Evolutionary conservation across 306 rosid species (phyloP), one percentile per base, ranked within the genome.

Genomic region (Gillenia trifoliata): DNA sequence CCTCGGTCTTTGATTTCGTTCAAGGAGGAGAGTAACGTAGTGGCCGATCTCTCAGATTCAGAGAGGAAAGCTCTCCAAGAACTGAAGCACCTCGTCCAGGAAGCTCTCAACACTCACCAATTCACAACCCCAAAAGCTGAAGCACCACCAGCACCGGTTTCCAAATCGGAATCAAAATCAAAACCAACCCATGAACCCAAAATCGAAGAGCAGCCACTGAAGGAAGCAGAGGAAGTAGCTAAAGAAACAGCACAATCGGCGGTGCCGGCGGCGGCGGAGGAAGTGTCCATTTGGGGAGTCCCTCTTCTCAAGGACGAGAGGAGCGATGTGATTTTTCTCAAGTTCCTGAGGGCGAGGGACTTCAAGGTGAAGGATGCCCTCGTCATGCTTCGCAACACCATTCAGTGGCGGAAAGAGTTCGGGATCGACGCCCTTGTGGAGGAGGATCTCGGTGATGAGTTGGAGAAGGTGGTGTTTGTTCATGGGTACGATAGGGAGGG

Each of bases 401-500:
- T 94, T 23, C 78, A 52, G 1, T 94, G 98, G 98, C 73, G 96
- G 23, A 88, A 87, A 50, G 88, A 85, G 1, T 91, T 94, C 79
- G 85, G 89, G 45, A 90, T 94, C 68, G 96, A 90, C 1, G 79
- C 70, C 0, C 93, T 91, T 26, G 33, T 94, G 2, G 75, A 84
- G 1, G 88, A 94, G 52, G 91, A 91, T 80, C 95, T 91, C 0
- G 97, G 96, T 0, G 94, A 90, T 60, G 93, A 94, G 50, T 33
- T 89, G 47, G 97, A 94, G 5, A 92, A 94, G 73, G 93, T 92
- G 17, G 95, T 94, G 9, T 91, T 91, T 79, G 92, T 90, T 93
- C 96, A 94, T 56, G 98, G 97, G 3, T 65, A 23, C 49, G 86
- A 81, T 23, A 90, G 86, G 49, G 89, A 91, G 0, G 87, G 81